These are phyloP conservation scores for Rubia tinctorum DNA, from an alignment of 305 asterid genomes.

Conservation along the genomic window DNA sequence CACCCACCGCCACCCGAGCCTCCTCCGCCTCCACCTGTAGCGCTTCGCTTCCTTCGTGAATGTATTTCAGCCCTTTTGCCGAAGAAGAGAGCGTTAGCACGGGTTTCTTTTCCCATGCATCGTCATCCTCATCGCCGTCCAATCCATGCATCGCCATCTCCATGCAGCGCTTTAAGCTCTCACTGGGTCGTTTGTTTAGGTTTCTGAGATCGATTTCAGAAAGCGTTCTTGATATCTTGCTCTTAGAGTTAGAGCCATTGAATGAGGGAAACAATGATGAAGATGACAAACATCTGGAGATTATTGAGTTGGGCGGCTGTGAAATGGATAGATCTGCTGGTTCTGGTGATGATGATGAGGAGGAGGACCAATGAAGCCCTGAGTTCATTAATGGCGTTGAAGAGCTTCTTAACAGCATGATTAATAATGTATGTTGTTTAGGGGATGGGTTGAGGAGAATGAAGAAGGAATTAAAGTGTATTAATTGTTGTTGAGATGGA, in stretches of 20 bases:
- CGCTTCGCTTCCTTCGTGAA: conserved; percentile 2
- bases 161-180: conserved; percentile 3
- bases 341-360: background rate
- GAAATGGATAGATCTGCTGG: conserved; percentile 17
- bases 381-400: conserved; percentile 34
- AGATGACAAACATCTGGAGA: conserved; percentile 14
- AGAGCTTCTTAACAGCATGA: conserved; percentile 43
- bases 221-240: background rate
- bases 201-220: conserved; percentile 11
- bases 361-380: conserved; percentile 10
- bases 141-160: background rate
- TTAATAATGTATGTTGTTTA: background rate
- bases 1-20: conserved; percentile 19
- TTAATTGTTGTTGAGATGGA: background rate
- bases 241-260: background rate
- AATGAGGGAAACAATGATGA: background rate
- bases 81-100: conserved; percentile 5
- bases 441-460: background rate
- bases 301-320: conserved; percentile 18
- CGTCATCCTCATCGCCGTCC: conserved; percentile 9
- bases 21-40: background rate
- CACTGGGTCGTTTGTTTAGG: background rate
- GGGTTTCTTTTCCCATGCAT: background rate
- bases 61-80: conserved; percentile 6
- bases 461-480: background rate